These are phyloP conservation scores for Fraxinus sp. DNA, from an alignment of 305 asterid species.

Conservation along the genomic window DNA sequence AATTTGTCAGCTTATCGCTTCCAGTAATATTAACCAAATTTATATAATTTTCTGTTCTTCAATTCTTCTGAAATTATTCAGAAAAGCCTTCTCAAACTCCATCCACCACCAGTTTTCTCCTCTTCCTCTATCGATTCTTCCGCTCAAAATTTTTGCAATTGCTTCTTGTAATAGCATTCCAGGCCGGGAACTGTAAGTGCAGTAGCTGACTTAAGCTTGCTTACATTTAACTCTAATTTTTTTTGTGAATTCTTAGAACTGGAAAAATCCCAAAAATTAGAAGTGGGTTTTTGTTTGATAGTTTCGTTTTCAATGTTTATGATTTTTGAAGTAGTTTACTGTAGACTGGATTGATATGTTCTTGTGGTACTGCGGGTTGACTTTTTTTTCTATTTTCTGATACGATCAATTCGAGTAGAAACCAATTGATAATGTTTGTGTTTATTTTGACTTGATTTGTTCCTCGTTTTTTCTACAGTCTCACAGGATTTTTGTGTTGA, in stretches of 20 bases:
- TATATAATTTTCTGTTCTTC: not conserved
- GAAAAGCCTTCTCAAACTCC: conserved; percentile 16
- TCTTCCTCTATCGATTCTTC: conserved; percentile 27
- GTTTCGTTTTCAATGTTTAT: not conserved
- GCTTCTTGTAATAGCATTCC: not conserved
- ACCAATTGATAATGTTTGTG: not conserved
- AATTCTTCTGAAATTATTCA: conserved; percentile 12
- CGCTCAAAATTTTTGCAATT: not conserved
- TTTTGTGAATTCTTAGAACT: not conserved
- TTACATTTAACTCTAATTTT: not conserved
- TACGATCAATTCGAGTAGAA: not conserved
- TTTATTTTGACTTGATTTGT: not conserved
- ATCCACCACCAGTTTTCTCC: conserved; percentile 25
- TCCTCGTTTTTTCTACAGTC: not conserved
- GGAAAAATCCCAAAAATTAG: not conserved
- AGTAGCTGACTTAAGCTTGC: not conserved
- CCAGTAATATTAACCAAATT: not conserved
- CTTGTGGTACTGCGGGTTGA: not conserved
- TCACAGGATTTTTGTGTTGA: not conserved
- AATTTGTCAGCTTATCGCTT: not conserved
- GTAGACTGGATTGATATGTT: not conserved
- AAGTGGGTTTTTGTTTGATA: not conserved
- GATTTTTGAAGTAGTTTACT: not conserved
- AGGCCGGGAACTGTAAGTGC: not conserved
- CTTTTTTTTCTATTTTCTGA: not conserved